A percentile compares a stretch with the other conserved stretches of the same genome.
Conservation (phyloP, 2,329 filamentous ascomycete species). For the Macrophomina pseudophaseolina region DNA sequence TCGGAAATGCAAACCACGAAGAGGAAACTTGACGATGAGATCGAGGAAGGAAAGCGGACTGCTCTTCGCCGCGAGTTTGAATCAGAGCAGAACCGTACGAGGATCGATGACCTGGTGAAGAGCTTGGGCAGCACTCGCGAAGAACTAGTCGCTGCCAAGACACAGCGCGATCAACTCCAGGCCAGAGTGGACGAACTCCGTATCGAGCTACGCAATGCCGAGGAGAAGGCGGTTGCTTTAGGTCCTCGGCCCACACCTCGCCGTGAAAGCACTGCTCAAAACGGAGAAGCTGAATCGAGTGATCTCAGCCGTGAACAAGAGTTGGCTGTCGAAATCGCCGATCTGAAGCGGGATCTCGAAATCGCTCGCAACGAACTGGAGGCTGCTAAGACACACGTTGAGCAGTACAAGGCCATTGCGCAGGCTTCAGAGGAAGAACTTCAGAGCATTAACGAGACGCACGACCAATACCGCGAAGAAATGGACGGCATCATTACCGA, state of each 20-base stretch:
- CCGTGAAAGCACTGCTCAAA: slow-evolving; percentile 44
- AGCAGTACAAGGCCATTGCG: slow-evolving; percentile 87
- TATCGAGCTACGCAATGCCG: slow-evolving; percentile 84
- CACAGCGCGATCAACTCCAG: slow-evolving; percentile 86
- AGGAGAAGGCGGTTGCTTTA: slow-evolving; percentile 82
- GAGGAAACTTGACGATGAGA: slow-evolving; percentile 80
- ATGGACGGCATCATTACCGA: slow-evolving; percentile 75
- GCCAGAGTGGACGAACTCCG: slow-evolving; percentile 85
- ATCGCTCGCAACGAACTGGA: slow-evolving; percentile 80
- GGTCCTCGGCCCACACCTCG: slow-evolving; percentile 77
- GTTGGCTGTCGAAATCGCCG: slow-evolving; percentile 79
- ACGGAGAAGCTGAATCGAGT: slow-evolving; percentile 54
- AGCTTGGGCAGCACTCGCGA: slow-evolving; percentile 82
- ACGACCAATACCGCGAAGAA: slow-evolving; percentile 87
- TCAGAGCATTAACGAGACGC: slow-evolving; percentile 75
- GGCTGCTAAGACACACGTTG: slow-evolving; percentile 77
- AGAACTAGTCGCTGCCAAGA: slow-evolving; percentile 84
- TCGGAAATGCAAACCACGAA: slow-evolving; percentile 78
- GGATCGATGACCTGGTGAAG: slow-evolving; percentile 87
- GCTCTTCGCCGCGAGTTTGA: slow-evolving; percentile 89
- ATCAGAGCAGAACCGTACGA: slow-evolving; percentile 82
- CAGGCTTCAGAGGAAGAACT: slow-evolving; percentile 87
- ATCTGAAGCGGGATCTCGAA: slow-evolving; percentile 86
- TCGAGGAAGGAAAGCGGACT: slow-evolving; percentile 83
- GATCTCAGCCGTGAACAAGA: slow-evolving; percentile 75